Evolutionary conservation across 805 yeast species (phyloP).

Genomic region (Clavispora fructus): DNA sequence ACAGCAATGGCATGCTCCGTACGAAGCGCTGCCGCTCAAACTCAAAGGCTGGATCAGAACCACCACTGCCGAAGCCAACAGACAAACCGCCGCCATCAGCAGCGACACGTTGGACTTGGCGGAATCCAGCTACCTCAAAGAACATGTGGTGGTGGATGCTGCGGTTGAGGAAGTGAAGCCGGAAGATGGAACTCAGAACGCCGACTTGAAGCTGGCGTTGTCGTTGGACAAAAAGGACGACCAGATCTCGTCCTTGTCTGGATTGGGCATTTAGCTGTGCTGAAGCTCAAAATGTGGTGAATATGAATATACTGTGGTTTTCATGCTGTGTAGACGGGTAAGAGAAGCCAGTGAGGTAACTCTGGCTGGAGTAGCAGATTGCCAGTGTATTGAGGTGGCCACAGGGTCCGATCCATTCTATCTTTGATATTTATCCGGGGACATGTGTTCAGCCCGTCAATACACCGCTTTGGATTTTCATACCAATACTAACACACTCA

Average conservation of each 20-base stretch:
- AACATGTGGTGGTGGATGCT: slow-evolving; percentile 41
- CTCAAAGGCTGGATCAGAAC: slow-evolving; percentile 38
- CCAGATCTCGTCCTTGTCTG: slow-evolving; percentile 17
- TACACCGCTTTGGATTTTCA: too few relatives aligned
- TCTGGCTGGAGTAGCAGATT: too few relatives aligned
- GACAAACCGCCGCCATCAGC: slow-evolving; percentile 7
- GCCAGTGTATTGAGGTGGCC: too few relatives aligned
- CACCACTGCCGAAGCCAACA: slow-evolving; percentile 14
- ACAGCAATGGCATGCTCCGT: slow-evolving; percentile 35
- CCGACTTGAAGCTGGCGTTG: slow-evolving; percentile 21
- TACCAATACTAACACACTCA: too few relatives aligned
- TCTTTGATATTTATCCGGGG: too few relatives aligned
- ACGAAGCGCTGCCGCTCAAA: slow-evolving; percentile 10
- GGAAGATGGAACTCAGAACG: slow-evolving; percentile 8
- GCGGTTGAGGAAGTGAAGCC: slow-evolving; percentile 19
- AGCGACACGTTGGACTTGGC: slow-evolving; percentile 42
- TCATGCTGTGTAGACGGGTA: background rate
- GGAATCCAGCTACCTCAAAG: slow-evolving; percentile 27
- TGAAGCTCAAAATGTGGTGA: background rate
- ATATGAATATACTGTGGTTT: background rate
- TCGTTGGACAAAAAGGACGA: slow-evolving; percentile 21
- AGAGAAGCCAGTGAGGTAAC: too few relatives aligned
- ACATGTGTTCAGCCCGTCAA: too few relatives aligned
- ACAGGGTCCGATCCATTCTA: too few relatives aligned
- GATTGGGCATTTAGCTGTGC: slow-evolving; percentile 12